phyloP scores from a whole-genome alignment of 345 rosid species.

The Syzygium oleosum region DNA sequence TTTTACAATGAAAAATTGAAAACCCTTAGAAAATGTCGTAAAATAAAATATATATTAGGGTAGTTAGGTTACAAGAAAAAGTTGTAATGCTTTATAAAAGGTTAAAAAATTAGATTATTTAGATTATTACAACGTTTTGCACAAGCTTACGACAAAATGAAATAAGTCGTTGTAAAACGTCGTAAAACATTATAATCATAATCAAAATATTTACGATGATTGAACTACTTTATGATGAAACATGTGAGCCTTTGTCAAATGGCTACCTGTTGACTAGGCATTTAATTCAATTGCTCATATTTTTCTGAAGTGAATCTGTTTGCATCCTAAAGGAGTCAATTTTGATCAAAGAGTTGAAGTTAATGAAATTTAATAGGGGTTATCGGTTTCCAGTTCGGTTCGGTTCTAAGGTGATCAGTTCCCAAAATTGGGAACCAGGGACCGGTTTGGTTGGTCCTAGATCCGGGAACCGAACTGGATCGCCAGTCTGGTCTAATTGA shows the following conservation, averaged over 20 bases:
- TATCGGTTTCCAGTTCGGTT: too few relatives aligned
- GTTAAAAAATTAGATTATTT: neutral
- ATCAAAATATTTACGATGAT: neutral
- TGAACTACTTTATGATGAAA: neutral
- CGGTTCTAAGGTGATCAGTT: too few relatives aligned
- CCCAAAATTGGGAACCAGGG: too few relatives aligned
- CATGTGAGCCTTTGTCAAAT: neutral
- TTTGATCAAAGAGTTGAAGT: too few relatives aligned
- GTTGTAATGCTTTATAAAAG: too few relatives aligned
- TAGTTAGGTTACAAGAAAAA: too few relatives aligned
- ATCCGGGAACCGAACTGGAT: too few relatives aligned
- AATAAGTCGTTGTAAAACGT: neutral
- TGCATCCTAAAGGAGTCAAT: neutral
- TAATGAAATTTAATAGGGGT: too few relatives aligned
- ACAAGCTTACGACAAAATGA: neutral
- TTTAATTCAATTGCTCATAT: neutral
- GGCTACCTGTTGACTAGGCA: fast-evolving
- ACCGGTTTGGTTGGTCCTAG: too few relatives aligned
- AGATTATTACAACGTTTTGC: neutral
- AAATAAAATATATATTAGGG: too few relatives aligned
- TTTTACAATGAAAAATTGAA: too few relatives aligned
- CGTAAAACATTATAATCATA: neutral
- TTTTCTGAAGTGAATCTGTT: neutral
- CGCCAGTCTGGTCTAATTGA: too few relatives aligned
- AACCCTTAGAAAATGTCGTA: neutral